Evolutionary conservation across 129 eudicot species (phyloP), one percentile per base, ranked within the genome.

Genomic region (Arctium minus): DNA sequence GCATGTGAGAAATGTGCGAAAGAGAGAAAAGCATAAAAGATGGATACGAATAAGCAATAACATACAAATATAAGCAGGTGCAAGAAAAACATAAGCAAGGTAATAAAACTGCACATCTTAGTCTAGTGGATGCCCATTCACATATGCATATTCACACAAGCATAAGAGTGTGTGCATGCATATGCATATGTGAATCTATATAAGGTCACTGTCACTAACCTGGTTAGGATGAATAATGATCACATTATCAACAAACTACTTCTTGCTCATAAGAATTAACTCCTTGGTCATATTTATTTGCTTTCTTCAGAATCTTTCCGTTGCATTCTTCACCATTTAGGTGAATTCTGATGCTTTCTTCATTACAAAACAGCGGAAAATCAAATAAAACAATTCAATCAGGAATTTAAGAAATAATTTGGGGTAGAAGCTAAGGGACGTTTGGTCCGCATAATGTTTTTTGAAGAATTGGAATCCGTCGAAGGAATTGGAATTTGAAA

Each of bases 381-480:
- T 6, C n/a, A 80, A 79, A 46, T 27, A 5, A 73, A 81, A 37
- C 72, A 81, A 80, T 56, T 50, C 64, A 78, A 78, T 68, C 39
- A 7, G 40, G 29, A 78, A 65, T 32, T 76, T 13, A 68, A 1
- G 27, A 32, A 70, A 70, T 53, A 17, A 68, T 35, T 2, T 71
- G 2, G 27, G 50, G 27, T 10, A 72, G 77, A 71, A 71, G 70
- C 39, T 50, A 31, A 12, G 42, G 22, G 22, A 9, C 3, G 5
- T 11, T 50, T 50, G 65, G 65, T 13, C 5, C 5, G 6, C 50
- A 42, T 42, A 8, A 42, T 42, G 9, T 8, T 42, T 42, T 42
- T 2, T 42, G 50, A 42, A 42, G 50, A 2, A 42, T 7, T 42
- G 50, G 50, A 42, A 42, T 42, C 12, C 8, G 50, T 7, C 12